Percentiles rank a stretch among this genome's conserved stretches.
phyloP scores from a whole-genome alignment of 208 protist genomes.

The Herpetomonas tarakana region DNA sequence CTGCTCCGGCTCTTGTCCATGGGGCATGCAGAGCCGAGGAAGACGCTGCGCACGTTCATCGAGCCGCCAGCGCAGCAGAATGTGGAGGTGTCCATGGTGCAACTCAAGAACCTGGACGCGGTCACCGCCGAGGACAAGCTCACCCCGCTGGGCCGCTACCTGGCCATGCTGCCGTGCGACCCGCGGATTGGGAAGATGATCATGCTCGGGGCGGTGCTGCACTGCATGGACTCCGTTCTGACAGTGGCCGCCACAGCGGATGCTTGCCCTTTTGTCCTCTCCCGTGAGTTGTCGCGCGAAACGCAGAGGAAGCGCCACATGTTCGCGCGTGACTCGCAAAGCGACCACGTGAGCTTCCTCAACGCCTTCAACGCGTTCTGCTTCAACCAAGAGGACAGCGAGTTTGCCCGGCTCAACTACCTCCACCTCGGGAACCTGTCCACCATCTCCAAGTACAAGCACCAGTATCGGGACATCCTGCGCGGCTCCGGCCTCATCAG shows the following conservation, averaged over 20 bases:
- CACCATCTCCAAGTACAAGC: slow-evolving; percentile 85
- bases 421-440: slow-evolving; percentile 46
- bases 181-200: slow-evolving; percentile 93
- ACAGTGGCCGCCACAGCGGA: slow-evolving; percentile 92
- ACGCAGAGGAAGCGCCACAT: slow-evolving; percentile 47
- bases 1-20: slow-evolving; percentile 84
- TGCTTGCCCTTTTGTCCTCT: slow-evolving; percentile 61
- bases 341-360: slow-evolving; percentile 79
- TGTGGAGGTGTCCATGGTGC: slow-evolving; percentile 57
- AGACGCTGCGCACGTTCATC: slow-evolving; percentile 72
- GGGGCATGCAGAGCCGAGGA: slow-evolving; percentile 52
- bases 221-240: slow-evolving; percentile 92
- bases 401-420: slow-evolving; percentile 56
- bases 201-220: slow-evolving; percentile 88
- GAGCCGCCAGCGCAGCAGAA: slow-evolving; percentile 62
- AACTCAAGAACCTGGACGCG: slow-evolving; percentile 62
- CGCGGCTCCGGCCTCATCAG: slow-evolving; percentile 47
- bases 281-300: slow-evolving; percentile 36
- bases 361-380: slow-evolving; percentile 87
- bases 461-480: slow-evolving; percentile 81
- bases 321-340: slow-evolving; percentile 61
- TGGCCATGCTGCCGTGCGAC: slow-evolving; percentile 87
- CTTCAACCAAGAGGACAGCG: slow-evolving; percentile 26
- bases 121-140: slow-evolving; percentile 48
- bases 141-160: slow-evolving; percentile 84